Evolutionary conservation across 1,284 basidiomycete genomes (phyloP).

Genomic region (Leccinum subrobustum): DNA sequence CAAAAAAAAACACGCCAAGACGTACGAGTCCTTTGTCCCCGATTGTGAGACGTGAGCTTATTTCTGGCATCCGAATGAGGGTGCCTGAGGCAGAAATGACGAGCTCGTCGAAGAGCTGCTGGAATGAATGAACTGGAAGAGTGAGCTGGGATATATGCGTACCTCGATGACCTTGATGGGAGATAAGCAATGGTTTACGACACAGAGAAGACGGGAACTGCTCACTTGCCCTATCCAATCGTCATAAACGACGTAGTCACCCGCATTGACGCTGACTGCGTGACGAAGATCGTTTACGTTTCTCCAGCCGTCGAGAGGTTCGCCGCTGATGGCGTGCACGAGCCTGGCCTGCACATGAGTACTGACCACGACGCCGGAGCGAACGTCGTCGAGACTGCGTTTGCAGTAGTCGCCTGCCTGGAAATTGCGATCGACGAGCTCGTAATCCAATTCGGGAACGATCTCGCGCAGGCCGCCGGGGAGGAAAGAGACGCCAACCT

Average conservation of each 20-base stretch:
- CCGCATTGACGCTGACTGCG: constrained; percentile 62
- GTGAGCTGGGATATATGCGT: constrained; percentile 9
- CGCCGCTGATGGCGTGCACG: constrained; percentile 72
- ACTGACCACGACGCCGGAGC: constrained; percentile 74
- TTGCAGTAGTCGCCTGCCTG: constrained; percentile 86
- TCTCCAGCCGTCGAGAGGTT: constrained; percentile 64
- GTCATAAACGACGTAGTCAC: constrained; percentile 80
- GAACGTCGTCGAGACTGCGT: constrained; percentile 67
- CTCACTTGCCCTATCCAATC: constrained; percentile 90
- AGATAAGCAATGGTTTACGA: constrained; percentile 13
- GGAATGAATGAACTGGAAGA: constrained; percentile 11
- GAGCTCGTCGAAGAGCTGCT: constrained; percentile 83
- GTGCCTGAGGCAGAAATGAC: constrained; percentile 61
- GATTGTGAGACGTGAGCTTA: constrained; percentile 66
- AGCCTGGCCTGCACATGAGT: constrained; percentile 64
- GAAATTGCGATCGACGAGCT: constrained; percentile 79
- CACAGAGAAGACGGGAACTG: constrained; percentile 10
- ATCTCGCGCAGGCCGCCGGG: constrained; percentile 64
- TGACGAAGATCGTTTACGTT: constrained; percentile 59
- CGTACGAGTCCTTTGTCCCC: constrained; percentile 71
- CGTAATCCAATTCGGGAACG: constrained; percentile 64
- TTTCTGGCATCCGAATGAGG: constrained; percentile 70
- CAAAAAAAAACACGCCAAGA: constrained; percentile 14
- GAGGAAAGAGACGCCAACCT: constrained; percentile 81
- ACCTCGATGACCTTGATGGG: constrained; percentile 49